Conservation (phyloP, 495 filamentous ascomycete genomes). For the Apiosordaria backusii region DNA sequence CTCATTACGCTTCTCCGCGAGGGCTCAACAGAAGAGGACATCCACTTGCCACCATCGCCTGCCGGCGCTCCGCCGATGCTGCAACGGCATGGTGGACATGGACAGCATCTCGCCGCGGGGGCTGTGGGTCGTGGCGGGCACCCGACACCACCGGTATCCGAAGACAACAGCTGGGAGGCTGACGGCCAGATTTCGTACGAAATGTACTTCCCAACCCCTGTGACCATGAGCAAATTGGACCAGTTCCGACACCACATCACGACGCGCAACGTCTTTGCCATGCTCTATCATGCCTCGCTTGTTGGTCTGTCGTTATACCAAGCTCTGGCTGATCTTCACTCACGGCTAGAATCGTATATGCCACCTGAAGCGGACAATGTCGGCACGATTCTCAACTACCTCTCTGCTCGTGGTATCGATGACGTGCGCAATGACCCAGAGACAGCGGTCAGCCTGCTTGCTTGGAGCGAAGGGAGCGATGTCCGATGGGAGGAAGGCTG, state of each 20-base stretch:
- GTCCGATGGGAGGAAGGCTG: slow-evolving; percentile 64
- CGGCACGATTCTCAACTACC: slow-evolving; percentile 54
- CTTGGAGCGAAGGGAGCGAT: slow-evolving; percentile 58
- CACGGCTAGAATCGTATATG: slow-evolving; percentile 54
- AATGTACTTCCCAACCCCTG: slow-evolving; percentile 54
- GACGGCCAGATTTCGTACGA: slow-evolving; percentile 56
- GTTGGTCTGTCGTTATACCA: slow-evolving; percentile 59
- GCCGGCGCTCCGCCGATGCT: slow-evolving; percentile 43
- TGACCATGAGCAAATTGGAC: slow-evolving; percentile 43
- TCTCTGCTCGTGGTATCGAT: slow-evolving; percentile 57
- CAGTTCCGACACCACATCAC: slow-evolving; percentile 54
- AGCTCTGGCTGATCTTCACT: slow-evolving; percentile 54
- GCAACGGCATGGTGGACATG: slow-evolving; percentile 31
- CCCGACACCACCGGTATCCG: slow-evolving; percentile 44
- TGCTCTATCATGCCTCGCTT: slow-evolving; percentile 53
- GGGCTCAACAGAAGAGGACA: slow-evolving; percentile 45
- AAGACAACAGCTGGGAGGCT: slow-evolving; percentile 39
- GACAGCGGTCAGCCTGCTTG: slow-evolving; percentile 57
- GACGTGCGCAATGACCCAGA: slow-evolving; percentile 63
- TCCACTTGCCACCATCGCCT: slow-evolving; percentile 44
- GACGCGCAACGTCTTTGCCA: slow-evolving; percentile 61
- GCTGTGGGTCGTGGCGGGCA: slow-evolving; percentile 31
- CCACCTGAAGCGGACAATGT: slow-evolving; percentile 44
- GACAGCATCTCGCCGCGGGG: slow-evolving; percentile 28
- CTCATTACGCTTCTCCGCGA: slow-evolving; percentile 51